Evolutionary conservation across 202 grass and related monocot species (phyloP).

Genomic region (Dendrocalamus latiflorus): DNA sequence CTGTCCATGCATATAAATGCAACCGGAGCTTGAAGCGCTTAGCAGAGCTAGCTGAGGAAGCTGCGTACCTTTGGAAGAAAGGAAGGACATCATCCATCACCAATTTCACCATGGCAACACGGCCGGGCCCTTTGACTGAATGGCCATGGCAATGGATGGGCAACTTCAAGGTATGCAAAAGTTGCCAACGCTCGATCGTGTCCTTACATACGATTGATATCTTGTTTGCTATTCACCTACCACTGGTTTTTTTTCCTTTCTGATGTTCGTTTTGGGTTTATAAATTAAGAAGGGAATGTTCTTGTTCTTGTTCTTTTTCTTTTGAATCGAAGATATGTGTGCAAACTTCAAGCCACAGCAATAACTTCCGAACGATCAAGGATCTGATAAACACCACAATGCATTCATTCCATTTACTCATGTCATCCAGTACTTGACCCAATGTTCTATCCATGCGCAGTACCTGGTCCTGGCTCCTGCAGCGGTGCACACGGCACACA

Average conservation of each 20-base stretch:
- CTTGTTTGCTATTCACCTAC: background rate
- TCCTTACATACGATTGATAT: background rate
- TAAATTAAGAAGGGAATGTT: background rate
- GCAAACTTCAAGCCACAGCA: background rate
- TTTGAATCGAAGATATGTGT: background rate
- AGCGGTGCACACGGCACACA: conserved; percentile 31
- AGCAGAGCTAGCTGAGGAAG: conserved; percentile 1
- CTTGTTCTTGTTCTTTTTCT: background rate
- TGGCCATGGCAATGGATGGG: conserved; percentile 79
- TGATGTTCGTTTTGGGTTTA: background rate
- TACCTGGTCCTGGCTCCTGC: conserved; percentile 57
- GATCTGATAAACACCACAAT: background rate
- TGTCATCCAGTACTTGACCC: background rate
- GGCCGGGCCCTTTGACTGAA: conserved; percentile 51
- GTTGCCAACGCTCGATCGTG: background rate
- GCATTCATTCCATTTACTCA: background rate
- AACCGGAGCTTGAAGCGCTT: background rate
- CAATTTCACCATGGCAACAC: conserved; percentile 43
- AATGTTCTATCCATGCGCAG: conserved; percentile 21
- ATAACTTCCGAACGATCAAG: conserved; percentile 2
- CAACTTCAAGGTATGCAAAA: conserved; percentile 47
- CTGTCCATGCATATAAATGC: conserved; percentile 28
- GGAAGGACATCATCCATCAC: background rate
- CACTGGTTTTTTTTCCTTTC: background rate
- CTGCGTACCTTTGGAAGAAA: background rate